A percentile compares a stretch with the other conserved stretches of the same genome.
Evolutionary conservation across 805 yeast genomes (phyloP).

Genomic region (Wickerhamiella alocasiicola): DNA sequence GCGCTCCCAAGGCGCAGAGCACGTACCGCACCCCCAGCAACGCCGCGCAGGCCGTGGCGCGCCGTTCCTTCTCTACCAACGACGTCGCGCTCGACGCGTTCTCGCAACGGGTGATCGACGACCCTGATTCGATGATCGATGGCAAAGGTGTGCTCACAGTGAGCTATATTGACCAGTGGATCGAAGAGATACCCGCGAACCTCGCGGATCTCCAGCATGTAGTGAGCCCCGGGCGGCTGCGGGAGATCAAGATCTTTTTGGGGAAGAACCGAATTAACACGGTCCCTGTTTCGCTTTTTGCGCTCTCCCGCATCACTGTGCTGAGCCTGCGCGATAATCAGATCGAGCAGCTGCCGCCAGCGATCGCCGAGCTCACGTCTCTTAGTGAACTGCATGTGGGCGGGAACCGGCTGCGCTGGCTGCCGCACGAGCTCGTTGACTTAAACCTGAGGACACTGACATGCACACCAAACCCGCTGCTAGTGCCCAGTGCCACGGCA

Average conservation of each 20-base stretch:
- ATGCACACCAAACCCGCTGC: slow-evolving; percentile 29
- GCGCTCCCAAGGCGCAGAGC: not conserved
- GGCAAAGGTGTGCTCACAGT: slow-evolving; percentile 6
- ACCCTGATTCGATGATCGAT: slow-evolving; percentile 5
- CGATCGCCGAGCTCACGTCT: slow-evolving; percentile 23
- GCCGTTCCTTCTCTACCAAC: not conserved
- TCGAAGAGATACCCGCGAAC: slow-evolving; percentile 27
- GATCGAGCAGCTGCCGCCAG: slow-evolving; percentile 25
- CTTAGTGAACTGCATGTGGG: slow-evolving; percentile 29
- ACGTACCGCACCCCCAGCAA: slow-evolving; percentile 4
- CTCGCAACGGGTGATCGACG: slow-evolving; percentile 7
- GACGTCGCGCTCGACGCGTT: not conserved
- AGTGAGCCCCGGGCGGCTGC: slow-evolving; percentile 17
- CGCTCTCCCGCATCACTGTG: slow-evolving; percentile 26
- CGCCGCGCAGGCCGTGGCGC: slow-evolving; percentile 9
- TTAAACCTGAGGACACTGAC: slow-evolving; percentile 25
- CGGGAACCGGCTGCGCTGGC: slow-evolving; percentile 24
- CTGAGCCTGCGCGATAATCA: slow-evolving; percentile 27
- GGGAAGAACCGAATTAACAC: slow-evolving; percentile 22
- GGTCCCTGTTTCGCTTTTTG: slow-evolving; percentile 26
- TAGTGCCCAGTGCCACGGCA: not conserved
- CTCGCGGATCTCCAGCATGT: slow-evolving; percentile 26
- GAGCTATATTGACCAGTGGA: slow-evolving; percentile 19
- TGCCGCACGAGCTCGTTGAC: slow-evolving; percentile 28
- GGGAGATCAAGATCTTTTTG: slow-evolving; percentile 24